Evolutionary conservation across 306 rosid genomes (phyloP), one percentile per base, ranked within the genome.

Genomic region (Fragaria ananassa): DNA sequence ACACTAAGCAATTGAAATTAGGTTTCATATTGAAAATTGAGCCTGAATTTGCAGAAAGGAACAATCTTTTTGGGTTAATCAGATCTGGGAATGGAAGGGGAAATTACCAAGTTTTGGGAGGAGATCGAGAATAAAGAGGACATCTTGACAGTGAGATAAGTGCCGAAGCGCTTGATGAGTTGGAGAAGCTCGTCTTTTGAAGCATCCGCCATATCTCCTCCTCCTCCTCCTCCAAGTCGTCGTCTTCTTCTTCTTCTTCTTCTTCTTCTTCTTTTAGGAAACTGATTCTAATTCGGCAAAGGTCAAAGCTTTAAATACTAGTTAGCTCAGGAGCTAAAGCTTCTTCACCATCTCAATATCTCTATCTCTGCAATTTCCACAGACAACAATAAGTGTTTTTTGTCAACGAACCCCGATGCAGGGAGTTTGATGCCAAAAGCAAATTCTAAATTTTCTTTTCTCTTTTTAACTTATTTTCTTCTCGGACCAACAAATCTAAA

Each of bases 101-200:
- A 56, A 19, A 47, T 57, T 83, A 93, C 98, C 89, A 84, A 81
- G 71, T 76, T 86, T 44, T 82, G 87, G 74, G 85, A 71, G 37
- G 89, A 87, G 82, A 88, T 83, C 78, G 93, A 72, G 71, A 90
- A 82, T 75, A 89, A 82, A 80, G 81, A 83, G 75, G 96, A 86
- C 81, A 94, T 79, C 87, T 89, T 94, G 84, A 87, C 75, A 42
- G 96, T 81, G 82, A 94, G 85, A 67, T 68, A 87, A 78, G 91
- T 82, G 49, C 96, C 91, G 54, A 89, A 61, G 47, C 97, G 95
- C 84, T 87, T 94, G 88, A 90, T 86, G 62, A 89, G 88, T 80
- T 84, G 93, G 68, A 91, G 74, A 51, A 89, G 87, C 79, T 90
- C 93, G 68, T 83, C 92, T 73, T 86, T 91, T 11, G 97, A 87